Evolutionary conservation across 257 asterid genomes (phyloP).

Genomic region (Dorcoceras hygrometricum): DNA sequence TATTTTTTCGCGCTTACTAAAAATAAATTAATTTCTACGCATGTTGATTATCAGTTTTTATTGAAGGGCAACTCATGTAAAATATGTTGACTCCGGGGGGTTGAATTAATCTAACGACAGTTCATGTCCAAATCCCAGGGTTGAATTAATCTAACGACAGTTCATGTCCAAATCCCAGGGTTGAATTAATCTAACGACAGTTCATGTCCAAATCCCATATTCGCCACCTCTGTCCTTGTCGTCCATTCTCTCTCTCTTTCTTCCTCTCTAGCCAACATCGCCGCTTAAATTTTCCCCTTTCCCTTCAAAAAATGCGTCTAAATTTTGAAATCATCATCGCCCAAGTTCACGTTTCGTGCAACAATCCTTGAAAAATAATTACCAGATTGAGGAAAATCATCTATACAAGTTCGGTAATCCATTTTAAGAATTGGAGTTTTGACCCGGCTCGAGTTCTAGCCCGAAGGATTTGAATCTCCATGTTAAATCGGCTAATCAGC

Average conservation of each 20-base stretch:
- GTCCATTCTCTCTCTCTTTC: background rate
- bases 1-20: too few relatives aligned
- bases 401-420: background rate
- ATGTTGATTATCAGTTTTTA: too few relatives aligned
- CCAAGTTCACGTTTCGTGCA: background rate
- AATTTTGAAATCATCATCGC: too few relatives aligned
- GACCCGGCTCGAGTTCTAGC: constrained; percentile 1
- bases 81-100: too few relatives aligned
- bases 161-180: too few relatives aligned
- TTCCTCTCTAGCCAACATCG: background rate
- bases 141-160: too few relatives aligned
- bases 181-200: too few relatives aligned
- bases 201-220: background rate
- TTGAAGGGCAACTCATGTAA: too few relatives aligned
- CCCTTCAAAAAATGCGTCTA: background rate
- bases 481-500: constrained; percentile 63
- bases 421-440: background rate
- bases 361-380: background rate
- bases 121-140: too few relatives aligned
- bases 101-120: too few relatives aligned
- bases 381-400: background rate
- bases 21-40: too few relatives aligned
- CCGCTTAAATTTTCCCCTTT: background rate
- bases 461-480: constrained; percentile 21
- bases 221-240: background rate